Evolutionary conservation across 345 rosid genomes (phyloP).

Genomic region (Citropsis articulata): DNA sequence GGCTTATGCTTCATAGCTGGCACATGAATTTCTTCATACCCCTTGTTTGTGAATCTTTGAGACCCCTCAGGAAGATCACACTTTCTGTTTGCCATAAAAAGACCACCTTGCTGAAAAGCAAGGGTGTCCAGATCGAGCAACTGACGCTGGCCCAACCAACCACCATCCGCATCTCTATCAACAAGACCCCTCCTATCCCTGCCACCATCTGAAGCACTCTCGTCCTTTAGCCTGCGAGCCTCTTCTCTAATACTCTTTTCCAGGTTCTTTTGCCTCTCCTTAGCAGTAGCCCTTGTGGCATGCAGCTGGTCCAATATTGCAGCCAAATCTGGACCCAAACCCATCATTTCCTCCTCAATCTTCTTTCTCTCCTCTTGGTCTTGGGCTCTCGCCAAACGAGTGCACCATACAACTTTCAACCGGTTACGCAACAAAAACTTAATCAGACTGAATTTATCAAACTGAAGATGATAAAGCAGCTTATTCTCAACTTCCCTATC

Average conservation of each 20-base stretch:
- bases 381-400: slow-evolving; percentile 93
- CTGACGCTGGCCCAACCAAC: slow-evolving; percentile 86
- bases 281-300: slow-evolving; percentile 74
- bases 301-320: slow-evolving; percentile 91
- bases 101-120: slow-evolving; percentile 88
- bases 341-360: slow-evolving; percentile 85
- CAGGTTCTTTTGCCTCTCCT: slow-evolving; percentile 88
- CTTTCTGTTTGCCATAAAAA: slow-evolving; percentile 81
- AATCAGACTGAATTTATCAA: slow-evolving; percentile 68
- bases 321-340: slow-evolving; percentile 65
- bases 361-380: slow-evolving; percentile 75
- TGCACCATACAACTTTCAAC: slow-evolving; percentile 92
- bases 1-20: slow-evolving; percentile 71
- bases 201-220: slow-evolving; percentile 12
- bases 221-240: slow-evolving; percentile 88
- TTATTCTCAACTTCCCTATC: slow-evolving; percentile 81
- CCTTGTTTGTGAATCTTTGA: slow-evolving; percentile 51
- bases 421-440: slow-evolving; percentile 69
- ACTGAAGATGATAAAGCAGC: slow-evolving; percentile 60
- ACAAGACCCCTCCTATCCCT: neutral
- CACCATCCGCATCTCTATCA: slow-evolving; percentile 49
- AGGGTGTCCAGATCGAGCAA: slow-evolving; percentile 76
- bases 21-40: slow-evolving; percentile 94
- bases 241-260: slow-evolving; percentile 95
- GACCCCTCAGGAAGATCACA: slow-evolving; percentile 80